These are phyloP conservation scores for Nemophila menziesii DNA, from an alignment of 257 asterid species.

Conservation along the genomic window DNA sequence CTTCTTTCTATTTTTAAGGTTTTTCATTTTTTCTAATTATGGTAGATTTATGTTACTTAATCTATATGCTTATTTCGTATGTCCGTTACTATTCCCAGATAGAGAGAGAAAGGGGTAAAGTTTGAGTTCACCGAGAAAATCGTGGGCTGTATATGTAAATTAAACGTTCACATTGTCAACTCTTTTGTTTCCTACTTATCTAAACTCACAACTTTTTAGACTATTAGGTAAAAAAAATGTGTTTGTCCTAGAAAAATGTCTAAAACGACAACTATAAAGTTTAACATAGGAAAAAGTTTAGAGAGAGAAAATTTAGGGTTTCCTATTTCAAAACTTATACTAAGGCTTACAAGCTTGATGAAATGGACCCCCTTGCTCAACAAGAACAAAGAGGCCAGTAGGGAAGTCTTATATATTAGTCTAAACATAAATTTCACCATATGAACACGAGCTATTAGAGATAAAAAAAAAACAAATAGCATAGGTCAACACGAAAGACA, in stretches of 20 bases:
- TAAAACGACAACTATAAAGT: slow-evolving; percentile 3
- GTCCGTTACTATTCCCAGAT: neutral
- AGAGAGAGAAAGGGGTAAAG: neutral
- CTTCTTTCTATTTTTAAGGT: too few species aligned
- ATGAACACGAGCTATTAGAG: too few species aligned
- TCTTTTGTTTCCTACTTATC: neutral
- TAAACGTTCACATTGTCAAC: neutral
- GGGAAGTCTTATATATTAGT: too few species aligned
- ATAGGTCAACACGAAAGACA: too few species aligned
- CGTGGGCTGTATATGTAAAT: slow-evolving; percentile 11
- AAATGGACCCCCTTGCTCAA: slow-evolving; percentile 12
- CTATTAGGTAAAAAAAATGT: slow-evolving; percentile 5
- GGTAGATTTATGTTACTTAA: too few species aligned
- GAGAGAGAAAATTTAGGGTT: slow-evolving; percentile 21
- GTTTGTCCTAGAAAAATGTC: neutral
- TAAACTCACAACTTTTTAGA: neutral
- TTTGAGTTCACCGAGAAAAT: slow-evolving; percentile 6
- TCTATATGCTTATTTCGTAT: too few species aligned
- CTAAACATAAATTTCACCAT: too few species aligned
- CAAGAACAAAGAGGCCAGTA: slow-evolving; percentile 15
- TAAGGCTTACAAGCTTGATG: neutral
- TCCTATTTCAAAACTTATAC: slow-evolving; percentile 11
- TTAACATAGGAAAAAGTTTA: neutral
- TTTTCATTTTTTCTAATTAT: too few species aligned
- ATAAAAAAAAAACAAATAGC: too few species aligned